A percentile compares a stretch with the other conserved stretches of the same genome.
These are phyloP conservation scores for Crucibulum laeve DNA, from an alignment of 768 basidiomycete genomes.

Conservation along the genomic window DNA sequence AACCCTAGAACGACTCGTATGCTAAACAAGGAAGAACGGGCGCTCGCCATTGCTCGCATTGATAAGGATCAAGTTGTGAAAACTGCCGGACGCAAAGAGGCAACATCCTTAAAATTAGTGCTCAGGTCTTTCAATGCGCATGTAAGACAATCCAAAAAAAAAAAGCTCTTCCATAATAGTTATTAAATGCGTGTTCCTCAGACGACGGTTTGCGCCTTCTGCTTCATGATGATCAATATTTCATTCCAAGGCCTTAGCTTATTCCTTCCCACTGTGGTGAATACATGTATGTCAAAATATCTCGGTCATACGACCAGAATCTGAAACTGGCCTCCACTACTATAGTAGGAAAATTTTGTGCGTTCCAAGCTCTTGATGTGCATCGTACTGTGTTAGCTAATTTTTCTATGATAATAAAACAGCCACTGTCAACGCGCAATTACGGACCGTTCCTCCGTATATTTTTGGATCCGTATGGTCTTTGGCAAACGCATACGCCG, in stretches of 20 bases:
- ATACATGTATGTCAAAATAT: constrained; percentile 30
- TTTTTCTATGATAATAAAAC: constrained; percentile 1
- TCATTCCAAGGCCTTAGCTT: constrained; percentile 40
- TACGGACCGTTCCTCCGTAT: constrained; percentile 46
- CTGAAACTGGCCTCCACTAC: not conserved
- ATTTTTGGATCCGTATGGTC: constrained; percentile 38
- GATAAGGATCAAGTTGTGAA: constrained; percentile 26
- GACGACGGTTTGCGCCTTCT: constrained; percentile 25
- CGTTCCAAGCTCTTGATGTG: not conserved
- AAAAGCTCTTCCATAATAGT: not conserved
- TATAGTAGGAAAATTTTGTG: constrained; percentile 34
- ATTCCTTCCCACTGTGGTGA: constrained; percentile 43
- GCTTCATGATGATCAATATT: constrained; percentile 32
- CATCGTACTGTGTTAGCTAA: not conserved
- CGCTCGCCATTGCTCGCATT: constrained; percentile 28
- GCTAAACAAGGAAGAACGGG: constrained; percentile 26
- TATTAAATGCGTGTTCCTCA: constrained; percentile 5
- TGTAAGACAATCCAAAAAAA: constrained; percentile 5
- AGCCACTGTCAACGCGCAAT: constrained; percentile 41
- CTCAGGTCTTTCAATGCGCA: constrained; percentile 12
- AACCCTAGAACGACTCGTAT: constrained; percentile 29
- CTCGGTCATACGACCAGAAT: not conserved
- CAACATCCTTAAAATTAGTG: constrained; percentile 12
- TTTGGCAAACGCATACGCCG: constrained; percentile 25
- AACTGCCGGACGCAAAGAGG: constrained; percentile 22